Evolutionary conservation across 78 protist genomes (phyloP).

Genomic region (Chrysochromulina parva): DNA sequence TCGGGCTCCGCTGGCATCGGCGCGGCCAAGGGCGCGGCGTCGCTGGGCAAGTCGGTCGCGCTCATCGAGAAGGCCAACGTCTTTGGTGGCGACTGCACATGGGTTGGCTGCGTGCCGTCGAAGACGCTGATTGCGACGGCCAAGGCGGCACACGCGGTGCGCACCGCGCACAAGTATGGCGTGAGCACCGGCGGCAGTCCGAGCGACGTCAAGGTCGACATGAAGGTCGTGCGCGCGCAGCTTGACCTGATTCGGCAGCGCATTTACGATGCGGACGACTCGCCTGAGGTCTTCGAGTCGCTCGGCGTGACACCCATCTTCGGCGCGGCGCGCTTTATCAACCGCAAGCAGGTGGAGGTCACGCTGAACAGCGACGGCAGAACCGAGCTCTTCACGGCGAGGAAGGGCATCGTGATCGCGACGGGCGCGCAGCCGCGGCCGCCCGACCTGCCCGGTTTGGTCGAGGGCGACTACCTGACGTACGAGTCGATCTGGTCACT

Average conservation of each 20-base stretch:
- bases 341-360: neutral
- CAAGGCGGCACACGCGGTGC: neutral
- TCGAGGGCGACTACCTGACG: neutral
- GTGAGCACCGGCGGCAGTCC: neutral
- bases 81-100: neutral
- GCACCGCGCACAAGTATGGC: neutral
- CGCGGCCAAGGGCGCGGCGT: neutral
- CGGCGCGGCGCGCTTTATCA: neutral
- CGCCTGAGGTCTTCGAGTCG: neutral
- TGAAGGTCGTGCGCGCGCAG: neutral
- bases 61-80: neutral
- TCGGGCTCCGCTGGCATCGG: neutral
- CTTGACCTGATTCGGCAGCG: neutral
- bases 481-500: neutral
- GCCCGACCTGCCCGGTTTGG: neutral
- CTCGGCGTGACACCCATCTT: neutral
- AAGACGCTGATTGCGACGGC: neutral
- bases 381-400: neutral
- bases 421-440: neutral
- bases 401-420: neutral
- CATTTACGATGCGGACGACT: neutral
- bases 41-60: neutral
- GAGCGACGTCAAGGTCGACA: neutral
- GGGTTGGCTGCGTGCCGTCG: conserved; percentile 5
- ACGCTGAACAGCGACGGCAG: neutral